Percentiles rank a stretch among this genome's conserved stretches.
Evolutionary conservation across 2,329 filamentous ascomycete species (phyloP).

Genomic region (Aspergillus novoparasiticus): DNA sequence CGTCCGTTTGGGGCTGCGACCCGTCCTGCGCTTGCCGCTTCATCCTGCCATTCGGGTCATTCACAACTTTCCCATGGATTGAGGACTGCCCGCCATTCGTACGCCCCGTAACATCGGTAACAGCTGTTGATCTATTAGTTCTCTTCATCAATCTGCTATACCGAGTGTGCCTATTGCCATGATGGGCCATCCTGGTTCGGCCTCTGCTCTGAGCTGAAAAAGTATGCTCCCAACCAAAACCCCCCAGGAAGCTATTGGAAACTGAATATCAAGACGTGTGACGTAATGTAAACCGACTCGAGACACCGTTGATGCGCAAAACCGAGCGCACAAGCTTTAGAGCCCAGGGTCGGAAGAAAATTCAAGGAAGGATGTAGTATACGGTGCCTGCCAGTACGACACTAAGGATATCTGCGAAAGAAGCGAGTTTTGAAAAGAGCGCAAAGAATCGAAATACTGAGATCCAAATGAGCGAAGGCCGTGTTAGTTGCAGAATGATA

Average conservation of each 20-base stretch:
- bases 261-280: background rate
- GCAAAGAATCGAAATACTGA: constrained; percentile 7
- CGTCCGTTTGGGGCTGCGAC: background rate
- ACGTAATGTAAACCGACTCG: background rate
- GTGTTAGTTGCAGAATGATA: background rate
- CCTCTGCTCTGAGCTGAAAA: background rate
- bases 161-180: constrained; percentile 19
- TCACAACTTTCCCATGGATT: background rate
- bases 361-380: background rate
- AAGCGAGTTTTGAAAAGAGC: constrained; percentile 10
- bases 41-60: background rate
- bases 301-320: background rate
- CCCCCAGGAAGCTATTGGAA: background rate
- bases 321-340: background rate
- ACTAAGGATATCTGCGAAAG: constrained; percentile 8
- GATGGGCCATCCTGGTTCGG: constrained; percentile 20
- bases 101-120: background rate
- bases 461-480: constrained; percentile 5
- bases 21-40: constrained; percentile 6
- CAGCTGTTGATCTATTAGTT: constrained; percentile 8
- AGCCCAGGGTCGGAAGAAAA: background rate
- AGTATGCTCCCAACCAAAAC: background rate
- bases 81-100: background rate
- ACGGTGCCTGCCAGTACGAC: constrained; percentile 21
- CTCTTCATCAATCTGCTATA: constrained; percentile 17